Percentiles rank a stretch among this genome's conserved stretches.
Conservation (phyloP, 495 filamentous ascomycete species). For the Acidomyces sp. region DNA sequence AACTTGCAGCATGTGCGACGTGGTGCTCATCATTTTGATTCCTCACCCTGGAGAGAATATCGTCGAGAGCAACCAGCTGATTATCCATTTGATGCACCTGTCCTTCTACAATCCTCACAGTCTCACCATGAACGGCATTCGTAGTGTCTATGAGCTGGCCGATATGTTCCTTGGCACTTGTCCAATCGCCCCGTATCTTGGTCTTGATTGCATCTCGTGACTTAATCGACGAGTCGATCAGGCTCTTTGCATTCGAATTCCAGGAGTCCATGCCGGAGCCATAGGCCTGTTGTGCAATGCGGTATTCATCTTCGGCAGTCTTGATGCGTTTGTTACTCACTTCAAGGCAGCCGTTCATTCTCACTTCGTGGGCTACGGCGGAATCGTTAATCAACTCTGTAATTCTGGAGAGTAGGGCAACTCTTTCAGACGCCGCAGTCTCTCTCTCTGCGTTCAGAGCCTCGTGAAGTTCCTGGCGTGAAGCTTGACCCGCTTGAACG, state of each 20-base stretch:
- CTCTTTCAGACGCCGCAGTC: slow-evolving; percentile 60
- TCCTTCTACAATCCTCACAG: slow-evolving; percentile 74
- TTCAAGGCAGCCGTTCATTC: slow-evolving; percentile 44
- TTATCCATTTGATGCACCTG: slow-evolving; percentile 74
- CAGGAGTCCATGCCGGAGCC: slow-evolving; percentile 61
- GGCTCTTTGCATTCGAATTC: slow-evolving; percentile 52
- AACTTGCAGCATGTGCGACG: slow-evolving; percentile 46
- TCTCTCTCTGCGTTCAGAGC: slow-evolving; percentile 62
- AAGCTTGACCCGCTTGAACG: slow-evolving; percentile 50
- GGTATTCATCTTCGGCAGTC: slow-evolving; percentile 13
- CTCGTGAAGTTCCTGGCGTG: slow-evolving; percentile 54
- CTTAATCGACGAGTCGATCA: slow-evolving; percentile 55
- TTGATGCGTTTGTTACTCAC: slow-evolving; percentile 16
- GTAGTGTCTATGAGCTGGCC: slow-evolving; percentile 66
- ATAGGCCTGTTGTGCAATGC: slow-evolving; percentile 46
- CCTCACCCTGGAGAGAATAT: slow-evolving; percentile 74
- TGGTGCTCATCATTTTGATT: slow-evolving; percentile 69
- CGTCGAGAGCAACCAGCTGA: slow-evolving; percentile 80
- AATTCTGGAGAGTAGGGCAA: slow-evolving; percentile 62
- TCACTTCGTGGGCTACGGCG: slow-evolving; percentile 55
- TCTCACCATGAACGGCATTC: slow-evolving; percentile 81
- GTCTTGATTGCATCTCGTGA: slow-evolving; percentile 65
- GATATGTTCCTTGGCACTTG: slow-evolving; percentile 65
- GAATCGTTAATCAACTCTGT: slow-evolving; percentile 58
- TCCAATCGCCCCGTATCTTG: slow-evolving; percentile 80